Percentiles rank a stretch among this genome's conserved stretches.
Conservation (phyloP, 164 flowering plant species). For the Saururus chinensis region DNA sequence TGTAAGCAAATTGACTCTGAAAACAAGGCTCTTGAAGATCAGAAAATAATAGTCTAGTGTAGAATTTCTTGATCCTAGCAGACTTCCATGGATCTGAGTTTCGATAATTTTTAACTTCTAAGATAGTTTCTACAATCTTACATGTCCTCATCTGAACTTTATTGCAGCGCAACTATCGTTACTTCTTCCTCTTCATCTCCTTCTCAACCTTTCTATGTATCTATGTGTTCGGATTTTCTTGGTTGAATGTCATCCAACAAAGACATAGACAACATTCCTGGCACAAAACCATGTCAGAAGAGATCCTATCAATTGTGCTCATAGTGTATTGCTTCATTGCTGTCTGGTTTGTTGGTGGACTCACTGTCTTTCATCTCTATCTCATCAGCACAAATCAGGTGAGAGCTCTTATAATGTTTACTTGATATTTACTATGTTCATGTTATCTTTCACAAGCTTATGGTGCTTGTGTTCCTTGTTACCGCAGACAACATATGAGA, state of each 20-base stretch:
- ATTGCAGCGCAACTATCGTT: conserved; percentile 88
- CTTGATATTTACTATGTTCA: background rate
- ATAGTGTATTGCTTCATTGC: conserved; percentile 80
- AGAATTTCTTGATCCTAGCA: background rate
- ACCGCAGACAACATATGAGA: conserved; percentile 88
- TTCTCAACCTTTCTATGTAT: conserved; percentile 66
- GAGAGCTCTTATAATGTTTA: background rate
- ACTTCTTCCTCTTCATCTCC: conserved; percentile 66
- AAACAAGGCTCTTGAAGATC: too few relatives aligned
- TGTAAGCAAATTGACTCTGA: too few relatives aligned
- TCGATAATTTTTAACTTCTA: background rate
- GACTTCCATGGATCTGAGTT: background rate
- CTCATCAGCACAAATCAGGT: conserved; percentile 90
- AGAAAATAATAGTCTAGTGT: background rate
- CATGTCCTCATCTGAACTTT: background rate
- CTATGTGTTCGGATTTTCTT: conserved; percentile 58
- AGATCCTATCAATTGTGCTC: conserved; percentile 52
- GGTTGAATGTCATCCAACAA: conserved; percentile 35
- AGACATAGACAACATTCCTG: conserved; percentile 5
- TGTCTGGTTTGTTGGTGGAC: conserved; percentile 95
- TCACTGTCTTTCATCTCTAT: conserved; percentile 76
- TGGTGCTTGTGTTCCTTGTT: background rate
- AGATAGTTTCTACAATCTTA: conserved; percentile 9
- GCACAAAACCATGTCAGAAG: conserved; percentile 36
- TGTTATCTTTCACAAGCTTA: background rate